Evolutionary conservation across 2,329 filamentous ascomycete genomes (phyloP), one percentile per base, ranked within the genome.

Genomic region (Colletotrichum coccodes): DNA sequence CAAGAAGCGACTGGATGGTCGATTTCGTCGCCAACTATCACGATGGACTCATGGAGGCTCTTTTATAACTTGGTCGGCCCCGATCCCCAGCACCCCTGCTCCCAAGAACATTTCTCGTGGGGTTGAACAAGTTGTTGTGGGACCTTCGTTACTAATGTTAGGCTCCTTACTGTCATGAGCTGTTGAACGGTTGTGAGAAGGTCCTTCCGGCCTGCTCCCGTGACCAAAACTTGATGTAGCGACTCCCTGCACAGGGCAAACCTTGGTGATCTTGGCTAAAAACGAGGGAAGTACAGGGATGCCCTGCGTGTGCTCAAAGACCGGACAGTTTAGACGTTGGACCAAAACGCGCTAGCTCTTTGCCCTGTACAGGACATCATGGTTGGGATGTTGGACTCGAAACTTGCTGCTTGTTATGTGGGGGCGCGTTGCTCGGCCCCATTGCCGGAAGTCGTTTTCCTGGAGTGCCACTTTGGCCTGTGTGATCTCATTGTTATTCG

Each of bases 281-380:
- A 9, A 52, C 26, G 47, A 23, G 40, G 38, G 14, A 49, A 12
- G n/a, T 56, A 49, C 32, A 58, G 63, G 58, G 59, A 30, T 53
- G 60, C 60, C 44, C 64, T 64, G 64, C 58, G 52, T 64, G 50
- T 68, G 60, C 38, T 28, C 28, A 64, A 9, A 40, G 49, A 42
- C 58, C 18, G 26, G n/a, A 21, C 5, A 21, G 28, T n/a, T 52
- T 60, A 16, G 18, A 28, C 6, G 23, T 12, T 6, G 23, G 32
- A 38, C 50, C 34, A 44, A 30, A 16, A 53, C 46, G 12, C 56
- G 28, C 56, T 65, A 64, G 40, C 34, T 34, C 23, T 23, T 8
- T 62, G 40, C 23, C 49, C 64, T 53, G 44, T 46, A 12, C 64
- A 68, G 60, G 60, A 12, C 60, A 58, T 28, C n/a, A 32, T 49